phyloP scores from a whole-genome alignment of 495 filamentous ascomycete genomes.

The Hyphodiscus hymeniophilus region DNA sequence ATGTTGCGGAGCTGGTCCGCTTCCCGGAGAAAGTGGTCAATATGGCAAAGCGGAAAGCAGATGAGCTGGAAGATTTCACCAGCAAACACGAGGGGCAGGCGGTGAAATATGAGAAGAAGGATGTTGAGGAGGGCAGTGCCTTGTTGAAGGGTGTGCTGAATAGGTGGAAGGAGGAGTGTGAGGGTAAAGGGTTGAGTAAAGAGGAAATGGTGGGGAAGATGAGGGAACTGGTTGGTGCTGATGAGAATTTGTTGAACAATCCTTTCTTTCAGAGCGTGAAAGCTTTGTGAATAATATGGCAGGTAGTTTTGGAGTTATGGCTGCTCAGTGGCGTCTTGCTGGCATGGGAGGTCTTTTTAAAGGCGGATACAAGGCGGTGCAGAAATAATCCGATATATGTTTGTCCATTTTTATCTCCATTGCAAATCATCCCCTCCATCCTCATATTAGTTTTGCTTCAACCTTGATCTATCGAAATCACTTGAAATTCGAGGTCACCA shows the following conservation, averaged over 20 bases:
- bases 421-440: no score
- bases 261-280: constrained; percentile 86
- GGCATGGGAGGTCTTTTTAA: background rate
- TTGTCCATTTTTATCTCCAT: no score
- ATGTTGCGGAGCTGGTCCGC: constrained; percentile 95
- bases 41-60: constrained; percentile 97
- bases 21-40: constrained; percentile 96
- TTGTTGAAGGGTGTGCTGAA: constrained; percentile 78
- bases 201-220: constrained; percentile 74
- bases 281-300: constrained; percentile 49
- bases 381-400: no score
- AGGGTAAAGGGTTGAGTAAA: constrained; percentile 53
- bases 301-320: background rate
- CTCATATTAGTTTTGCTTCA: no score
- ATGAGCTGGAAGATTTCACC: constrained; percentile 95
- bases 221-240: constrained; percentile 65
- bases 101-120: constrained; percentile 57
- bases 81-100: constrained; percentile 53
- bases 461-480: no score
- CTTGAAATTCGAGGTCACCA: no score
- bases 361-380: no score
- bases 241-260: constrained; percentile 66
- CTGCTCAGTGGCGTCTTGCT: background rate
- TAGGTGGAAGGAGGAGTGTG: constrained; percentile 82
- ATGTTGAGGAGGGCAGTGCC: constrained; percentile 84